These are phyloP conservation scores for Lyophyllum atratum DNA, from an alignment of 768 basidiomycete genomes.

Conservation along the genomic window DNA sequence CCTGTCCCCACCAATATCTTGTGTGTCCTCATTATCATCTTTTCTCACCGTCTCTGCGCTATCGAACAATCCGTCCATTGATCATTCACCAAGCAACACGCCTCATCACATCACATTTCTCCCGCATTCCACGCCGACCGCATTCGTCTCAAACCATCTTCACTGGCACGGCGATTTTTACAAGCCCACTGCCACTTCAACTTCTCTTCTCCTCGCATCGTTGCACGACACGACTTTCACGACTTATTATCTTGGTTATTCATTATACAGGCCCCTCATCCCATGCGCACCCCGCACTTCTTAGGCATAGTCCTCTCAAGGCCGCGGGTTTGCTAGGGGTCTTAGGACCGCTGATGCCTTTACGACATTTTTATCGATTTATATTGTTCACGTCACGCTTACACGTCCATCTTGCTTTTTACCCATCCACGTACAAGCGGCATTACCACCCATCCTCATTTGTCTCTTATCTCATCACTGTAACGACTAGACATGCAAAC, in stretches of 20 bases:
- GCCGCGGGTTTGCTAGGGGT: neutral
- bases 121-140: no score
- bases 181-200: slow-evolving; percentile 27
- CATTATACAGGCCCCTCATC: slow-evolving; percentile 18
- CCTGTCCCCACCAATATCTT: neutral
- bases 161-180: slow-evolving; percentile 14
- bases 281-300: neutral
- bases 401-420: slow-evolving; percentile 13
- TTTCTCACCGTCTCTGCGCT: neutral
- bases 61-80: slow-evolving; percentile 11
- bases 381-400: slow-evolving; percentile 14
- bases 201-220: slow-evolving; percentile 31
- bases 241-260: slow-evolving; percentile 29
- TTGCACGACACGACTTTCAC: slow-evolving; percentile 38
- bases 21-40: neutral
- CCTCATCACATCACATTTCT: slow-evolving; percentile 10
- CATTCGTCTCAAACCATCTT: slow-evolving; percentile 5
- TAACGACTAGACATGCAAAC: slow-evolving; percentile 77
- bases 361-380: slow-evolving; percentile 19
- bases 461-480: slow-evolving; percentile 36
- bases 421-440: neutral
- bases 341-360: slow-evolving; percentile 18
- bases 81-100: slow-evolving; percentile 14
- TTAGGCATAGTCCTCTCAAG: neutral
- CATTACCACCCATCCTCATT: slow-evolving; percentile 1